A percentile compares a stretch with the other conserved stretches of the same genome.
These are phyloP conservation scores for Fraxinus quadrangulata DNA, from an alignment of 257 asterid species.

Conservation along the genomic window DNA sequence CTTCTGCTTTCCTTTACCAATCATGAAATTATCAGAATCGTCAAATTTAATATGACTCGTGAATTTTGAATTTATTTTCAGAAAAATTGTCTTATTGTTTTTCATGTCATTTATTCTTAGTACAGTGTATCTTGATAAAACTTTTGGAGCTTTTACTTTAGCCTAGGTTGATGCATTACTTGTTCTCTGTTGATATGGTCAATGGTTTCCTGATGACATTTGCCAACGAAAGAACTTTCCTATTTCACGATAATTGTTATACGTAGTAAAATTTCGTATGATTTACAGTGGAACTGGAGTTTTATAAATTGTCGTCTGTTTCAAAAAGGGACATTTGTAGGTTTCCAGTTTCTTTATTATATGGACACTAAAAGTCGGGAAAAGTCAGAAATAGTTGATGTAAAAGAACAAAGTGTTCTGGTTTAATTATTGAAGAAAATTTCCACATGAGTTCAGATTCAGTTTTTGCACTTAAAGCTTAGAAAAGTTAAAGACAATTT, in stretches of 20 bases:
- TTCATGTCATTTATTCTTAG: background rate
- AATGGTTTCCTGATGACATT: background rate
- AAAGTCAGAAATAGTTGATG: background rate
- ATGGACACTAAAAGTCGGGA: background rate
- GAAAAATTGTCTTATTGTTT: background rate
- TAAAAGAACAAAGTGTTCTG: background rate
- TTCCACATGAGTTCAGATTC: background rate
- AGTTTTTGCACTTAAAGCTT: background rate
- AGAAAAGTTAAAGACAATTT: background rate
- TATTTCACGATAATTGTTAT: background rate
- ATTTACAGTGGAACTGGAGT: background rate
- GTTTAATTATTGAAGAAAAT: background rate
- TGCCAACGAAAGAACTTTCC: background rate
- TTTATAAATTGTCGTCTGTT: background rate
- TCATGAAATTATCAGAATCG: background rate
- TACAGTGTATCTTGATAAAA: background rate
- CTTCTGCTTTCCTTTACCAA: background rate
- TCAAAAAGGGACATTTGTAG: background rate
- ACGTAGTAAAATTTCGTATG: background rate
- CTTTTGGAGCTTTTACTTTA: background rate
- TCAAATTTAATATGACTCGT: background rate
- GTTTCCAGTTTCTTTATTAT: background rate
- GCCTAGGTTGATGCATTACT: background rate
- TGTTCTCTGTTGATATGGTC: background rate
- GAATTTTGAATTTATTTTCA: background rate